A percentile compares a stretch with the other conserved stretches of the same genome.
Conservation (phyloP, 768 basidiomycete genomes). For the Cubamyces lactineus region DNA sequence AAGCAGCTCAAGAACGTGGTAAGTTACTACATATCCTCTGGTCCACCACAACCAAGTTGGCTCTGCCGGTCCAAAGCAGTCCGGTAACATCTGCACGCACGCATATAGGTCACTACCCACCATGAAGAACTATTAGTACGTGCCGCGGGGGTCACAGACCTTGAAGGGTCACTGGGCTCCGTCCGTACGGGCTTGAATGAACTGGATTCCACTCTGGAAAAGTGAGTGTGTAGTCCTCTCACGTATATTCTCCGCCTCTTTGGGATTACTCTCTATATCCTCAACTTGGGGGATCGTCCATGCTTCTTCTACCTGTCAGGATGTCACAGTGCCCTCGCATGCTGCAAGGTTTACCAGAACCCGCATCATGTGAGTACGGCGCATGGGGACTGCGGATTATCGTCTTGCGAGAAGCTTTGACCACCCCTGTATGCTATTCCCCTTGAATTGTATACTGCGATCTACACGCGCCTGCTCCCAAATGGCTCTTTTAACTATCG, state of each 20-base stretch:
- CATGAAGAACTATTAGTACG: conserved; percentile 83
- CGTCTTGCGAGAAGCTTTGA: no score
- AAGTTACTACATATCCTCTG: conserved; percentile 29
- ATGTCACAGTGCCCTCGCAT: background rate
- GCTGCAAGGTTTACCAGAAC: background rate
- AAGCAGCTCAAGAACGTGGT: conserved; percentile 89
- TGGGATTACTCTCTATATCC: background rate
- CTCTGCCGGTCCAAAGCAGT: background rate
- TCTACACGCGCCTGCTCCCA: no score
- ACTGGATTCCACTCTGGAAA: conserved; percentile 75
- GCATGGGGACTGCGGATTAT: no score
- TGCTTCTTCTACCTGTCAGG: background rate
- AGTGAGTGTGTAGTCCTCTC: conserved; percentile 47
- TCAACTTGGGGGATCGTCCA: background rate
- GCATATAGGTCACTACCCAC: conserved; percentile 71
- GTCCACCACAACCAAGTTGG: background rate
- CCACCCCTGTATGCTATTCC: no score
- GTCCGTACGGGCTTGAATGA: conserved; percentile 74
- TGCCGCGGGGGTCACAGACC: conserved; percentile 73
- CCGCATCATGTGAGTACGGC: no score
- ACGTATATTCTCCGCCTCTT: background rate
- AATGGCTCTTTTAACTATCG: no score
- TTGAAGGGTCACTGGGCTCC: conserved; percentile 68
- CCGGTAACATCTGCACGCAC: background rate
- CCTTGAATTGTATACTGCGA: no score